Evolutionary conservation across 1,139 yeast species (phyloP).

Genomic region (Kodamaea arcana): DNA sequence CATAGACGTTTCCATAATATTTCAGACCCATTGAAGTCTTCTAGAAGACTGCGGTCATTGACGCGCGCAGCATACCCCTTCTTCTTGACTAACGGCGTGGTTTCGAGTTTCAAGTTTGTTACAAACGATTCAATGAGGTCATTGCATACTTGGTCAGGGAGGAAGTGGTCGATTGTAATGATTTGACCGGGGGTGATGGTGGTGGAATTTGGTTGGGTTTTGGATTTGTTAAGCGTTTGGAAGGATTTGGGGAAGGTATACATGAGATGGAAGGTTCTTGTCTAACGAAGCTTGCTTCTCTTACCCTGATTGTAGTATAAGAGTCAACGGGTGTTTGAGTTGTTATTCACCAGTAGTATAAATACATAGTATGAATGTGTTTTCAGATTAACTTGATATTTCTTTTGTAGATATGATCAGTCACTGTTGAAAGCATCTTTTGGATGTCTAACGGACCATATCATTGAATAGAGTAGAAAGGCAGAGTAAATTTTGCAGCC

Average conservation of each 20-base stretch:
- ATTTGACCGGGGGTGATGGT: constrained; percentile 39
- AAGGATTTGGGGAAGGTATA: not conserved
- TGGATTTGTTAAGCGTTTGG: not conserved
- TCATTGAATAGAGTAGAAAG: too few species aligned
- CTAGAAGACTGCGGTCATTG: constrained; percentile 49
- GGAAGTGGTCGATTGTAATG: constrained; percentile 43
- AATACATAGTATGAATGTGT: too few species aligned
- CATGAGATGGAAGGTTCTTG: too few species aligned
- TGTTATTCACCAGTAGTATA: too few species aligned
- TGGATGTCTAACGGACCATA: too few species aligned
- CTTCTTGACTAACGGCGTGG: constrained; percentile 47
- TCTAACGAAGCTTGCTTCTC: too few species aligned
- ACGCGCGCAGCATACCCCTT: constrained; percentile 57
- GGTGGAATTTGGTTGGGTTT: constrained; percentile 29
- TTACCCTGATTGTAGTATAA: too few species aligned
- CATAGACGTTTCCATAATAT: constrained; percentile 44
- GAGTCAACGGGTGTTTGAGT: too few species aligned
- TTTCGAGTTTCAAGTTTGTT: constrained; percentile 32
- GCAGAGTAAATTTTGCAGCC: too few species aligned
- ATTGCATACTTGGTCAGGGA: constrained; percentile 38
- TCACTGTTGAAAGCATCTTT: too few species aligned
- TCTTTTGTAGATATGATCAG: too few species aligned
- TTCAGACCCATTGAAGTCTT: constrained; percentile 37
- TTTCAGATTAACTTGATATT: too few species aligned
- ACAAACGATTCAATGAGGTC: constrained; percentile 40